These are phyloP conservation scores for Cavenderia fasciculata DNA, from an alignment of 78 protist genomes.

Conservation along the genomic window DNA sequence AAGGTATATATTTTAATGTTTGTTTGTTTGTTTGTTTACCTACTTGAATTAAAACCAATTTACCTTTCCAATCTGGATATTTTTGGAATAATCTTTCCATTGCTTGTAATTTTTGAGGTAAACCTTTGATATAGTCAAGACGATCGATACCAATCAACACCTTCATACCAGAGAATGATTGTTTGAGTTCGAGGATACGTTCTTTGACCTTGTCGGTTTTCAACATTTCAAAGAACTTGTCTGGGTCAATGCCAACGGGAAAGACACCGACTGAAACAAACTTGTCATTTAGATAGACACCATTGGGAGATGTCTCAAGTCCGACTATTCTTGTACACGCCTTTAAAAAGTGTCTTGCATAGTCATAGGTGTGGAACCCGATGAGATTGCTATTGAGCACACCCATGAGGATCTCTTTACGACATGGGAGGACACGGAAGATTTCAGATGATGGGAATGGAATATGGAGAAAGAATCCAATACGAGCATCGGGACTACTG, in stretches of 20 bases:
- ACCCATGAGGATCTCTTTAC: conserved; percentile 85
- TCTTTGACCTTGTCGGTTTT: conserved; percentile 21
- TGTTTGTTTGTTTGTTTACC: neutral
- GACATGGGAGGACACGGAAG: conserved; percentile 88
- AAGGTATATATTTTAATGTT: neutral
- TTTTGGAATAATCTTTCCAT: conserved; percentile 79
- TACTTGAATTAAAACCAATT: conserved; percentile 84
- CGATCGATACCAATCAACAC: conserved; percentile 91
- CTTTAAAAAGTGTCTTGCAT: conserved; percentile 89
- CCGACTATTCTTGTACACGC: conserved; percentile 88
- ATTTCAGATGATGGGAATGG: conserved; percentile 94
- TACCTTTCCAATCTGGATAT: conserved; percentile 78
- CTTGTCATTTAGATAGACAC: conserved; percentile 36
- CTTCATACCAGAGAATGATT: conserved; percentile 52
- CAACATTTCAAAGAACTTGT: conserved; percentile 48
- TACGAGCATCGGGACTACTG: conserved; percentile 57
- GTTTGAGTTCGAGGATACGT: conserved; percentile 45
- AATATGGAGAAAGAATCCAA: conserved; percentile 95
- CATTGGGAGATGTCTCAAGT: conserved; percentile 62
- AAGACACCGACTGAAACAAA: conserved; percentile 80
- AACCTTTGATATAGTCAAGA: conserved; percentile 92
- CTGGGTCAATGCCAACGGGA: conserved; percentile 90
- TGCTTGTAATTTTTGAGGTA: conserved; percentile 90
- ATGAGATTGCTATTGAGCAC: conserved; percentile 85
- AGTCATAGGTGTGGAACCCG: conserved; percentile 92